phyloP scores from a whole-genome alignment of 768 basidiomycete genomes.

The Tylopilus felleus region DNA sequence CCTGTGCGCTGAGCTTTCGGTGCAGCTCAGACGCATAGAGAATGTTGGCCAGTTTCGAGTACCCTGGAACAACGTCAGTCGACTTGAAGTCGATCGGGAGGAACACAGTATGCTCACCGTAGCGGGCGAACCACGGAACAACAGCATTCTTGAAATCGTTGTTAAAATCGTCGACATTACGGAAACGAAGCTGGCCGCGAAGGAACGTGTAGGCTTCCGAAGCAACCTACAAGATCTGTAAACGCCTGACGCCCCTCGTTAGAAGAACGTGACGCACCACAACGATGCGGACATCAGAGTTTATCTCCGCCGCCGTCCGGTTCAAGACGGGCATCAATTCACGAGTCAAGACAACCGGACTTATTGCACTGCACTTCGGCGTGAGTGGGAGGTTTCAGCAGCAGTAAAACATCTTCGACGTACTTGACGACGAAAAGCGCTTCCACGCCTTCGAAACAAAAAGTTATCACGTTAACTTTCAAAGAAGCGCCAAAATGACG shows the following conservation, averaged over 20 bases:
- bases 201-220: conserved; percentile 29
- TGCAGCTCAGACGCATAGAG: conserved; percentile 52
- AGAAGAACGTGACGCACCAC: conserved; percentile 38
- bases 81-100: not conserved
- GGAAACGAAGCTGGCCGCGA: conserved; percentile 25
- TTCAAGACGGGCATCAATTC: conserved; percentile 51
- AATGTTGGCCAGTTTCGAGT: conserved; percentile 50
- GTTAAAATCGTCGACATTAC: conserved; percentile 36
- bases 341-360: conserved; percentile 54
- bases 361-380: conserved; percentile 38
- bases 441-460: conserved; percentile 36
- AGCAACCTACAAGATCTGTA: conserved; percentile 27
- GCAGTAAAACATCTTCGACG: not conserved
- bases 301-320: conserved; percentile 43
- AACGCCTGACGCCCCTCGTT: not conserved
- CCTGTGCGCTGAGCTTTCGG: conserved; percentile 33
- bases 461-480: not conserved
- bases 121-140: conserved; percentile 24
- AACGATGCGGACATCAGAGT: conserved; percentile 59
- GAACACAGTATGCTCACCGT: conserved; percentile 26
- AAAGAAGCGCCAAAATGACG: not conserved
- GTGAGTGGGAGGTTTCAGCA: not conserved
- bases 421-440: conserved; percentile 46
- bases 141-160: conserved; percentile 27
- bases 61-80: conserved; percentile 29